Conservation (phyloP, 805 yeast genomes). For the Candida succiphila region DNA sequence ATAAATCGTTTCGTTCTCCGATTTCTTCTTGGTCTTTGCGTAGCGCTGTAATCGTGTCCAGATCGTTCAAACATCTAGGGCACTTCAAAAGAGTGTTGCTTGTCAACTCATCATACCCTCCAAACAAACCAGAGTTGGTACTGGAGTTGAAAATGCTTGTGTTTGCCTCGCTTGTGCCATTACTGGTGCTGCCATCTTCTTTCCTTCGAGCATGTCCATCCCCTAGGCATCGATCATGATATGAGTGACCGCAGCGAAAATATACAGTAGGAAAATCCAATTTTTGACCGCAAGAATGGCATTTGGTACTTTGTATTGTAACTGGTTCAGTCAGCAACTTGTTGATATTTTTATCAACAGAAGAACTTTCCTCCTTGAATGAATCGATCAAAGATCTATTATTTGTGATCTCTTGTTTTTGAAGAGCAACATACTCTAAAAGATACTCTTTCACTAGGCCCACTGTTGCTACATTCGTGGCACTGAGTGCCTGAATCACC, state of each 20-base stretch:
- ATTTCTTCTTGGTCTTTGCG: conserved; percentile 50
- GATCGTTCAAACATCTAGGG: conserved; percentile 67
- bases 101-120: conserved; percentile 3
- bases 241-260: conserved; percentile 80
- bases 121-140: not conserved
- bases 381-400: conserved; percentile 57
- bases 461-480: conserved; percentile 52
- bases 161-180: conserved; percentile 6
- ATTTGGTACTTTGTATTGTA: conserved; percentile 51
- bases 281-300: conserved; percentile 53
- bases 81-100: conserved; percentile 34
- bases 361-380: conserved; percentile 55
- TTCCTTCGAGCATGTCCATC: conserved; percentile 35
- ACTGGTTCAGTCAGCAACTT: conserved; percentile 35
- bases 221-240: conserved; percentile 70
- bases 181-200: too few relatives aligned
- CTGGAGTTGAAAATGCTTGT: conserved; percentile 8
- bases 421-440: conserved; percentile 46
- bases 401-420: conserved; percentile 56
- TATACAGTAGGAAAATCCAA: conserved; percentile 75
- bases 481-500: conserved; percentile 57
- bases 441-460: conserved; percentile 67
- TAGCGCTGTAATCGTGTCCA: conserved; percentile 53
- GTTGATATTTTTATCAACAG: conserved; percentile 43
- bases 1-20: conserved; percentile 53